phyloP scores from a whole-genome alignment of 345 rosid genomes.

The Diplotaxis tenuifolia region DNA sequence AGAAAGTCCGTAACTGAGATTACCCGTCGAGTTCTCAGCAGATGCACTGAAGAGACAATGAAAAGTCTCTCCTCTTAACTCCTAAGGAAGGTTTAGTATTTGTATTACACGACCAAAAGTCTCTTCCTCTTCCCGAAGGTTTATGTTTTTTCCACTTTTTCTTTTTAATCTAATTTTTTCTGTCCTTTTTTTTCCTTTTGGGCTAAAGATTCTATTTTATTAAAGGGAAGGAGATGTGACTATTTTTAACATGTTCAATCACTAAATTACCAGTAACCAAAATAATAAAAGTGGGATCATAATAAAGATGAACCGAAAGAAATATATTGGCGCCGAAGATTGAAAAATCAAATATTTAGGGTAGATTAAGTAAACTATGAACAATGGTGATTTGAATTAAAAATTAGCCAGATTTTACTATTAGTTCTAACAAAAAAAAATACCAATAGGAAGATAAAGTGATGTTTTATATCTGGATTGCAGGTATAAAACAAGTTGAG shows the following conservation, averaged over 20 bases:
- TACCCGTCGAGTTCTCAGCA: neutral
- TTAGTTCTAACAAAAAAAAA: too few relatives aligned
- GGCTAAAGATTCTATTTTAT: neutral
- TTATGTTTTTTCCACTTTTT: neutral
- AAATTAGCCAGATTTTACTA: neutral
- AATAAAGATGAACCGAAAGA: neutral
- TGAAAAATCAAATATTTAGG: neutral
- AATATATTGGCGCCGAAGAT: neutral
- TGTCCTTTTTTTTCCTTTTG: neutral
- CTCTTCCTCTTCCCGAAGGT: neutral
- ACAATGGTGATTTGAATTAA: neutral
- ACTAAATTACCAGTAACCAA: neutral
- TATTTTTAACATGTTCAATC: neutral
- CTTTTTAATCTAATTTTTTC: neutral
- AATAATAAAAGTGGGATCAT: neutral
- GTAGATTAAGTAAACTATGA: neutral
- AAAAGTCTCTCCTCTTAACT: constrained; percentile 8
- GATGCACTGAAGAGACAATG: neutral
- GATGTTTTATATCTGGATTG: too few relatives aligned
- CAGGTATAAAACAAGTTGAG: too few relatives aligned
- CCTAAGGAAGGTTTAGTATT: neutral
- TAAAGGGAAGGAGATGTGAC: neutral
- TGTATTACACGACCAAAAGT: neutral
- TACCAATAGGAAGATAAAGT: too few relatives aligned
- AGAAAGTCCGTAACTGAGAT: constrained; percentile 7